A percentile compares a stretch with the other conserved stretches of the same genome.
These are phyloP conservation scores for Delonix regia DNA, from an alignment of 306 rosid species.

Conservation along the genomic window DNA sequence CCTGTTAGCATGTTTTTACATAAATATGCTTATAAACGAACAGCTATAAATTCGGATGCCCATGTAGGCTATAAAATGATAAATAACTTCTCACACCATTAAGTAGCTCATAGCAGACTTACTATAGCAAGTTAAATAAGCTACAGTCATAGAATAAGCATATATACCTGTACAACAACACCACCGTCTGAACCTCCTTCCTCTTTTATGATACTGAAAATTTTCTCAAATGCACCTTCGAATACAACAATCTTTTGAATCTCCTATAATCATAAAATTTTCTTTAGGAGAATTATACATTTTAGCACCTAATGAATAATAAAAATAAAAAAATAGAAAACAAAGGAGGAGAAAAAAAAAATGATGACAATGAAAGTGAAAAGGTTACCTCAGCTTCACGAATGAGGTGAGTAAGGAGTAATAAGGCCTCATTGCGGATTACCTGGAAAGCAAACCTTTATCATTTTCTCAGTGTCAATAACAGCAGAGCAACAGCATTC, in stretches of 20 bases:
- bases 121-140: constrained; percentile 29
- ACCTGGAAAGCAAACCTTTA: constrained; percentile 58
- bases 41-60: constrained; percentile 17
- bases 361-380: constrained; percentile 22
- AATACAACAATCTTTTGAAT: constrained; percentile 96
- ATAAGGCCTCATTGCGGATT: constrained; percentile 88
- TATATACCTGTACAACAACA: constrained; percentile 91
- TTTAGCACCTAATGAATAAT: constrained; percentile 11
- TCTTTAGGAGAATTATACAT: constrained; percentile 23
- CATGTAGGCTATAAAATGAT: neutral
- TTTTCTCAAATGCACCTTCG: constrained; percentile 96
- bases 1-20: neutral
- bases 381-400: constrained; percentile 91
- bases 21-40: neutral
- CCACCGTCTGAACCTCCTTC: constrained; percentile 98
- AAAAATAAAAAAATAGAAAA: neutral
- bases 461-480: constrained; percentile 30
- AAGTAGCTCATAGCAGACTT: neutral
- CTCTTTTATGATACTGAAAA: constrained; percentile 87
- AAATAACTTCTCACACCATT: neutral
- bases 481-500: neutral
- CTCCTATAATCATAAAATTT: constrained; percentile 66
- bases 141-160: constrained; percentile 14
- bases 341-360: neutral
- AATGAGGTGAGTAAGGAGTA: constrained; percentile 88